phyloP scores from a whole-genome alignment of 2,329 filamentous ascomycete genomes.

The Tolypocladium cylindrosporum region DNA sequence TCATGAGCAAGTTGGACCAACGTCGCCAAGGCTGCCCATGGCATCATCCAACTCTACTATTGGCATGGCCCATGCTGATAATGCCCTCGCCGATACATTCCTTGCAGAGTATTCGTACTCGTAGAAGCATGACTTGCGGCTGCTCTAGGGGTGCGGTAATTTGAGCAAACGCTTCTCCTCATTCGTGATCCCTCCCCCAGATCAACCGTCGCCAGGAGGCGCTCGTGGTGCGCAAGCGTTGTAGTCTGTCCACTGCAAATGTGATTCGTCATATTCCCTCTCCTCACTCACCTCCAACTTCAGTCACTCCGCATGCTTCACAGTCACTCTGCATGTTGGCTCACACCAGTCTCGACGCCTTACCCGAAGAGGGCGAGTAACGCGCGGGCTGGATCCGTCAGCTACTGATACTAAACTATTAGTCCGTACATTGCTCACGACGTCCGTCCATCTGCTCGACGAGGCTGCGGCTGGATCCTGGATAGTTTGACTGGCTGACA shows the following conservation, averaged over 20 bases:
- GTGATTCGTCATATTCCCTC: background rate
- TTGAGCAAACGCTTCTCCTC: background rate
- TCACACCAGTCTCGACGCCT: background rate
- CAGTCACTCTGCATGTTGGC: background rate
- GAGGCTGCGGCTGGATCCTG: background rate
- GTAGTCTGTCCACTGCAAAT: background rate
- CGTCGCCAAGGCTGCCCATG: background rate
- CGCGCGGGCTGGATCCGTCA: background rate
- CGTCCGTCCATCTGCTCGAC: background rate
- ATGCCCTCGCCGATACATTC: background rate
- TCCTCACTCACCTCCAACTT: background rate
- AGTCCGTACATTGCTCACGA: background rate
- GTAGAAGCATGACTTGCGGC: background rate
- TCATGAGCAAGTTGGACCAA: background rate
- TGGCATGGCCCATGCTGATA: background rate
- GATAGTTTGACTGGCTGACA: background rate
- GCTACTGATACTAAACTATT: background rate
- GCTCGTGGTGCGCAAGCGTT: background rate
- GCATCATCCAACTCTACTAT: background rate
- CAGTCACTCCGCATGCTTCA: no score
- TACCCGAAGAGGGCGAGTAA: background rate
- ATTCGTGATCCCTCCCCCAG: background rate
- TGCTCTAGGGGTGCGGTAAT: background rate
- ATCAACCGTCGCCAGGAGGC: background rate
- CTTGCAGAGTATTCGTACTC: background rate